Evolutionary conservation across 1,139 yeast species (phyloP).

Genomic region (Pichia norvegensis): DNA sequence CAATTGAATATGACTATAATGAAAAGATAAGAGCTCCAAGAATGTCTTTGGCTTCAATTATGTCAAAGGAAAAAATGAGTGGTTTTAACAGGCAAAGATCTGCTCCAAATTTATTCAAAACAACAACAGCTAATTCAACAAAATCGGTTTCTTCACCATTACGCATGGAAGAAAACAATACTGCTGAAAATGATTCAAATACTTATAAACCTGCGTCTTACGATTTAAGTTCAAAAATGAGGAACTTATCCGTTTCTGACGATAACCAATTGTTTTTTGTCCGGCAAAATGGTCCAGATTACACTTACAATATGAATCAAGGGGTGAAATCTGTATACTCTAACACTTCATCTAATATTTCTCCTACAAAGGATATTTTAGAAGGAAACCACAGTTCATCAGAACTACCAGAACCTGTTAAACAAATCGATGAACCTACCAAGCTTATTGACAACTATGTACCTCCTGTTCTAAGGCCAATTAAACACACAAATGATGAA

Average conservation of each 20-base stretch:
- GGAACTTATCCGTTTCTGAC: slow-evolving; percentile 18
- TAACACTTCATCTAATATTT: slow-evolving; percentile 13
- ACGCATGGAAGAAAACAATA: slow-evolving; percentile 8
- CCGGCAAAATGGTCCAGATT: background rate
- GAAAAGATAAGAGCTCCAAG: slow-evolving; percentile 29
- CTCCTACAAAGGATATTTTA: slow-evolving; percentile 11
- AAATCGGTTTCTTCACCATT: slow-evolving; percentile 12
- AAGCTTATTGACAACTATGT: slow-evolving; percentile 23
- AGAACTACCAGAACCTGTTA: slow-evolving; percentile 10
- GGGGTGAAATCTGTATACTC: slow-evolving; percentile 6
- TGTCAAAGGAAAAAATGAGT: slow-evolving; percentile 8
- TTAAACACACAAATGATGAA: background rate
- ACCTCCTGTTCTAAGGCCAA: slow-evolving; percentile 28
- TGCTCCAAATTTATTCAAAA: slow-evolving; percentile 12
- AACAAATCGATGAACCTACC: slow-evolving; percentile 27
- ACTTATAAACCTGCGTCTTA: slow-evolving; percentile 26
- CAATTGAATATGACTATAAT: slow-evolving; percentile 26
- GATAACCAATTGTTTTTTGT: background rate
- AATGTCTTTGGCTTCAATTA: slow-evolving; percentile 23
- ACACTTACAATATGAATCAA: background rate
- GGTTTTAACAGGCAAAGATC: slow-evolving; percentile 10
- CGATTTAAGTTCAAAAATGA: slow-evolving; percentile 23
- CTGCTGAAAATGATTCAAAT: slow-evolving; percentile 2
- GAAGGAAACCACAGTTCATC: too few species aligned
- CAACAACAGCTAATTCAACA: slow-evolving; percentile 4